phyloP scores from a whole-genome alignment of 106 monocot genomes.

The Narthecium ossifragum region DNA sequence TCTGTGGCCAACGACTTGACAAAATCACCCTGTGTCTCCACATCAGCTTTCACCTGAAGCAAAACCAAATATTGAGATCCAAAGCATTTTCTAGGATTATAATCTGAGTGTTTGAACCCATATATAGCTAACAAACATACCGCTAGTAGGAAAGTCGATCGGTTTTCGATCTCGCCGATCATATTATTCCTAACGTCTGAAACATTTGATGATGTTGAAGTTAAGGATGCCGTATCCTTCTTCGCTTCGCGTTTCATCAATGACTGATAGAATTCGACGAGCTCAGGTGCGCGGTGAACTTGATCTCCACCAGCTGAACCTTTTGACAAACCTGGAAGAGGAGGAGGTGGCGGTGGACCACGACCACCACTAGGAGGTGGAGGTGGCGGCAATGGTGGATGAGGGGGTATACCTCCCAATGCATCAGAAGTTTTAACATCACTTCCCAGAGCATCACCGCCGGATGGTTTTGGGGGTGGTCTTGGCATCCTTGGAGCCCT shows the following conservation, averaged over 20 bases:
- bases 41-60: constrained; percentile 94
- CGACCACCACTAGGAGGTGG: constrained; percentile 28
- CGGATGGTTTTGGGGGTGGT: constrained; percentile 59
- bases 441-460: neutral
- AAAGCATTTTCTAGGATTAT: neutral
- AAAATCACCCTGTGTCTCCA: constrained; percentile 96
- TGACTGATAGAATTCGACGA: constrained; percentile 90
- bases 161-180: constrained; percentile 94
- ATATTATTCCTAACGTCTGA: constrained; percentile 75
- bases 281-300: constrained; percentile 88
- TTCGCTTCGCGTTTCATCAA: constrained; percentile 92
- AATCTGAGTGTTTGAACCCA: neutral
- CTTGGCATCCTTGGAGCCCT: constrained; percentile 66
- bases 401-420: constrained; percentile 25
- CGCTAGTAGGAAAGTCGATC: constrained; percentile 83
- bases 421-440: constrained; percentile 11
- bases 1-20: constrained; percentile 70
- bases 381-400: constrained; percentile 35
- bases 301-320: constrained; percentile 33
- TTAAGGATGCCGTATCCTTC: constrained; percentile 34
- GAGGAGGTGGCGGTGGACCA: constrained; percentile 46
- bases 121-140: constrained; percentile 31
- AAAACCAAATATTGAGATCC: neutral
- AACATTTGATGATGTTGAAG: constrained; percentile 35
- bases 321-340: constrained; percentile 49